These are phyloP conservation scores for Beauveria sp. DNA, from an alignment of 2,329 filamentous ascomycete genomes.

Conservation along the genomic window DNA sequence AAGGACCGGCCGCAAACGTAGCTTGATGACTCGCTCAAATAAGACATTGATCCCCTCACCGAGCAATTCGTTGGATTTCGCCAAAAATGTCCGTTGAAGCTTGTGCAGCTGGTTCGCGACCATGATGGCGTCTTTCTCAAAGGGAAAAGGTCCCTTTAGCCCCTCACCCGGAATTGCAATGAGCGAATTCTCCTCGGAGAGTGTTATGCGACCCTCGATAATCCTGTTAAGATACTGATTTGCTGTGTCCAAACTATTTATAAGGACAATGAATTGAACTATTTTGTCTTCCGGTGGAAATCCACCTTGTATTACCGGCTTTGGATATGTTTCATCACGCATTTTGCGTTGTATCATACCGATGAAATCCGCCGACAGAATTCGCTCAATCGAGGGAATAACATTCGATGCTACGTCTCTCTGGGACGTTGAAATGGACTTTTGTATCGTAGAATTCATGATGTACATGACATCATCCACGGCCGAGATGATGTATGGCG, in stretches of 20 bases:
- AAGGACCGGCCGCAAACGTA: slow-evolving; percentile 75
- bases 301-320: slow-evolving; percentile 66
- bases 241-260: slow-evolving; percentile 91
- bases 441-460: slow-evolving; percentile 82
- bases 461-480: slow-evolving; percentile 99
- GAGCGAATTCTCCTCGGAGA: slow-evolving; percentile 29
- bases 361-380: slow-evolving; percentile 84
- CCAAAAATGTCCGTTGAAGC: slow-evolving; percentile 64
- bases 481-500: slow-evolving; percentile 87
- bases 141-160: slow-evolving; percentile 66
- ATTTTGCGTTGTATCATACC: slow-evolving; percentile 97
- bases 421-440: slow-evolving; percentile 81
- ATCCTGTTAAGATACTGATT: slow-evolving; percentile 89
- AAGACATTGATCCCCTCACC: slow-evolving; percentile 78
- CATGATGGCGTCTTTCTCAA: slow-evolving; percentile 64
- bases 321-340: slow-evolving; percentile 91
- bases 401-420: slow-evolving; percentile 69
- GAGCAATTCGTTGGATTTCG: slow-evolving; percentile 75
- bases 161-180: slow-evolving; percentile 31
- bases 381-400: slow-evolving; percentile 68
- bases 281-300: slow-evolving; percentile 84
- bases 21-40: slow-evolving; percentile 80
- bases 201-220: slow-evolving; percentile 57
- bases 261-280: slow-evolving; percentile 80
- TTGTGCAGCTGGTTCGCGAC: slow-evolving; percentile 61